Percentiles rank a stretch among this genome's conserved stretches.
Evolutionary conservation across 306 rosid genomes (phyloP).

Genomic region (Glycyrrhiza uralensis): DNA sequence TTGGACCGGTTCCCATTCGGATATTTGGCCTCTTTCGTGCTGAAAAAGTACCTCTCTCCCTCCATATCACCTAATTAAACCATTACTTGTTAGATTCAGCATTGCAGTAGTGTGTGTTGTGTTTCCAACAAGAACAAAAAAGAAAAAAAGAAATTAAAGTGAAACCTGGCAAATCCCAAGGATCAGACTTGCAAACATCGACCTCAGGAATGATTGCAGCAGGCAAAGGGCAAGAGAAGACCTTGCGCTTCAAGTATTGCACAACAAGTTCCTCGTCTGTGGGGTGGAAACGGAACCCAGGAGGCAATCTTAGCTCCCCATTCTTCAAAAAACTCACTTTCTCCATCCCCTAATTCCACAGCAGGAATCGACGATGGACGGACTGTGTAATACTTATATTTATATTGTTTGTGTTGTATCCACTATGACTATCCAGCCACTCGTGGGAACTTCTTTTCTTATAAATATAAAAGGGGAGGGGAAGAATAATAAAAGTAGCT

Average conservation of each 20-base stretch:
- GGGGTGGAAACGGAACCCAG: constrained; percentile 95
- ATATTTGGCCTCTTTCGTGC: constrained; percentile 88
- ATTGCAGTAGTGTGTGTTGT: background rate
- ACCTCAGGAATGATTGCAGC: constrained; percentile 90
- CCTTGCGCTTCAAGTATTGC: constrained; percentile 82
- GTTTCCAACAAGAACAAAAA: background rate
- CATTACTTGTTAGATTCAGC: no score
- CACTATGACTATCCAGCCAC: no score
- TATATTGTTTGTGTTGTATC: no score
- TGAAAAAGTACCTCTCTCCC: constrained; percentile 91
- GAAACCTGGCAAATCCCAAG: constrained; percentile 97
- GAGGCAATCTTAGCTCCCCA: constrained; percentile 83
- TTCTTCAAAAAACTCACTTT: constrained; percentile 63
- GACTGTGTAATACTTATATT: no score
- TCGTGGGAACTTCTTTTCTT: constrained; percentile 21
- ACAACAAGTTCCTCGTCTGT: constrained; percentile 89
- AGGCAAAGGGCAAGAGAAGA: constrained; percentile 71
- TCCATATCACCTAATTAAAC: constrained; percentile 55
- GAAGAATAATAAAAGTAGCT: background rate
- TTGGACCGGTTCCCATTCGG: constrained; percentile 93
- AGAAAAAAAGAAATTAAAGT: background rate
- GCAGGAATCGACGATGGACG: no score
- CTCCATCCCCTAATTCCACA: constrained; percentile 38
- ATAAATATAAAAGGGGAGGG: background rate
- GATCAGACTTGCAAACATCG: constrained; percentile 87